phyloP scores from a whole-genome alignment of 179 eudicot genomes.

The Silene coronaria region DNA sequence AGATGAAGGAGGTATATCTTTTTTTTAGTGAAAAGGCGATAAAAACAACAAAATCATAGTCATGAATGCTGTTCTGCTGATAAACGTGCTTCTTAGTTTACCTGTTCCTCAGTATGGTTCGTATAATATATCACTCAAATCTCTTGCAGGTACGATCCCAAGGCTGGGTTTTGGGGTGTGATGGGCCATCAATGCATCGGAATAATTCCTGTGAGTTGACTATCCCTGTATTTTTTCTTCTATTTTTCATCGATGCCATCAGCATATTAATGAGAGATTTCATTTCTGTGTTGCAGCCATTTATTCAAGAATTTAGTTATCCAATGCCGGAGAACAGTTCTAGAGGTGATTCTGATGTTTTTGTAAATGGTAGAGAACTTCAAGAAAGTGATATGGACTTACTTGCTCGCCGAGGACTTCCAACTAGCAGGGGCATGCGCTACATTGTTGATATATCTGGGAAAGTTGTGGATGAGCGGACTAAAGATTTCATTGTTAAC shows the following conservation, averaged over 20 bases:
- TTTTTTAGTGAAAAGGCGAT: neutral
- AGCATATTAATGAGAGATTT: neutral
- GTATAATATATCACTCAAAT: neutral
- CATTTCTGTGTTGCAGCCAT: constrained; percentile 55
- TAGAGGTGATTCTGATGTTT: constrained; percentile 66
- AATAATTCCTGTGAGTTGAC: constrained; percentile 71
- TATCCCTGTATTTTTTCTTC: constrained; percentile 1
- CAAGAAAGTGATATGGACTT: constrained; percentile 60
- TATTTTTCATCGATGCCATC: neutral
- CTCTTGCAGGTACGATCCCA: constrained; percentile 68
- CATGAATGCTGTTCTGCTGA: neutral
- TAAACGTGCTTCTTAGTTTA: neutral
- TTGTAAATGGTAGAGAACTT: constrained; percentile 85
- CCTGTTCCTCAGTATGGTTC: neutral
- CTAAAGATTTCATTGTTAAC: constrained; percentile 52
- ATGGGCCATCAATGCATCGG: constrained; percentile 88
- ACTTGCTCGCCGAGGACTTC: constrained; percentile 70
- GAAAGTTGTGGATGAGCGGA: constrained; percentile 54
- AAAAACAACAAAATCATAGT: neutral
- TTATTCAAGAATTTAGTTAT: constrained; percentile 64
- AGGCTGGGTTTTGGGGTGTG: constrained; percentile 98
- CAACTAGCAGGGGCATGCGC: constrained; percentile 43
- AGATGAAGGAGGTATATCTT: neutral
- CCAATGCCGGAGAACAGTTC: constrained; percentile 62
- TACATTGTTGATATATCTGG: constrained; percentile 68